Conservation (phyloP, 208 protist species). For the Wallacemonas collosoma region DNA sequence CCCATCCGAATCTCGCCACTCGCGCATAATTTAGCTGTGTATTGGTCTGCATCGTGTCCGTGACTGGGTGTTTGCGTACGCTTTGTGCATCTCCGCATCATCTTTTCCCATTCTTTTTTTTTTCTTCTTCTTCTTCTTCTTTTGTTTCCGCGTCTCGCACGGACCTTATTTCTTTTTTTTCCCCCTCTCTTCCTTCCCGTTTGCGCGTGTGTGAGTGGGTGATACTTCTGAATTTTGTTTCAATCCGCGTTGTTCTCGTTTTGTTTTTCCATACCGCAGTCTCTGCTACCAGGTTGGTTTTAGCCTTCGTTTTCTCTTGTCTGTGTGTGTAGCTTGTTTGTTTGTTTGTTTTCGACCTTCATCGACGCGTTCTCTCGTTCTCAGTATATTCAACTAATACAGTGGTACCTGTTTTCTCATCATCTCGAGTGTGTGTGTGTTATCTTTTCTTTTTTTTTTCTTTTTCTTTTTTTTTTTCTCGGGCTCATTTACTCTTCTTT, state of each 20-base stretch:
- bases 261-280: too few species aligned
- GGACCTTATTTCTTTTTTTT: slow-evolving; percentile 7
- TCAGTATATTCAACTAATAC: too few species aligned
- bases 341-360: too few species aligned
- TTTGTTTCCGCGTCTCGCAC: neutral
- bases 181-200: neutral
- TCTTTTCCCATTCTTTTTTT: slow-evolving; percentile 10
- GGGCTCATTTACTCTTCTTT: neutral
- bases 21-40: too few species aligned
- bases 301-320: slow-evolving; percentile 8
- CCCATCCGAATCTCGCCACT: too few species aligned
- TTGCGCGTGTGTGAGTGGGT: too few species aligned
- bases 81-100: neutral
- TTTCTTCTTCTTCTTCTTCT: slow-evolving; percentile 17
- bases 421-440: neutral
- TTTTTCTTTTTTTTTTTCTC: neutral
- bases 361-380: neutral
- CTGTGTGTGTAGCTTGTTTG: slow-evolving; percentile 1
- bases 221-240: too few species aligned
- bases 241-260: too few species aligned
- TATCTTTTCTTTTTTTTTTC: slow-evolving; percentile 8
- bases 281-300: neutral
- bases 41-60: too few species aligned
- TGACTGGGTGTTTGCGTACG: too few species aligned
- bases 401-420: too few species aligned